Conservation (phyloP, 441 rosid species). For the Erodium trifolium region DNA sequence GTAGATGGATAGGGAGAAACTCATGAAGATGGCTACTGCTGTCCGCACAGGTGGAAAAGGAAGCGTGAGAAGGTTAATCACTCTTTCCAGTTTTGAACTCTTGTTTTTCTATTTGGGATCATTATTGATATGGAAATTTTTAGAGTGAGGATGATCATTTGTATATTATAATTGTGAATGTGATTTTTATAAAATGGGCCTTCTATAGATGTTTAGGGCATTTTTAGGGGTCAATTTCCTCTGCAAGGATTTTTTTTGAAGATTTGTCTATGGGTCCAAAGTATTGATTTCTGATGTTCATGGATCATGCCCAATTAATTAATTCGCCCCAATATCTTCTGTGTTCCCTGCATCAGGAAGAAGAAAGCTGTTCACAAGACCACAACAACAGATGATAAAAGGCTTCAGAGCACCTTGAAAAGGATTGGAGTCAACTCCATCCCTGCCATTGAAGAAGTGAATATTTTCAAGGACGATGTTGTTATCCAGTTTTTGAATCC, state of each 20-base stretch:
- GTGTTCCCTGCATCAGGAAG: constrained; percentile 39
- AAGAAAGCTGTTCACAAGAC: constrained; percentile 97
- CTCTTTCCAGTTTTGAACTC: background rate
- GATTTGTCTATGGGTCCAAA: too few relatives aligned
- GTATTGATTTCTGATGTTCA: too few relatives aligned
- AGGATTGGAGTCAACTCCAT: constrained; percentile 79
- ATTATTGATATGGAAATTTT: background rate
- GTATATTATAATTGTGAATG: background rate
- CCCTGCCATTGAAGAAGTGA: constrained; percentile 89
- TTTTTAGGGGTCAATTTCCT: too few relatives aligned
- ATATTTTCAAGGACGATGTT: constrained; percentile 82
- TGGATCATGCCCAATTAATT: background rate
- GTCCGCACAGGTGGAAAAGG: constrained; percentile 28
- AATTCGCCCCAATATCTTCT: background rate
- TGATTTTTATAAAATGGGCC: background rate
- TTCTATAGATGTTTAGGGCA: background rate
- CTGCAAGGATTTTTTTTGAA: too few relatives aligned
- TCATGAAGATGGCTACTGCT: constrained; percentile 25
- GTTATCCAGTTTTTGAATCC: constrained; percentile 80
- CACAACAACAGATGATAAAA: constrained; percentile 44
- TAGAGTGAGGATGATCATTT: background rate
- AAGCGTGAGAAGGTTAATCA: constrained; percentile 20
- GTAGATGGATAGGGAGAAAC: constrained; percentile 27
- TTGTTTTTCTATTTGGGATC: background rate
- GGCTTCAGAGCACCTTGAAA: constrained; percentile 51